Conservation (phyloP, 148 eudicot species). For the Fagopyrum homotropicum region DNA sequence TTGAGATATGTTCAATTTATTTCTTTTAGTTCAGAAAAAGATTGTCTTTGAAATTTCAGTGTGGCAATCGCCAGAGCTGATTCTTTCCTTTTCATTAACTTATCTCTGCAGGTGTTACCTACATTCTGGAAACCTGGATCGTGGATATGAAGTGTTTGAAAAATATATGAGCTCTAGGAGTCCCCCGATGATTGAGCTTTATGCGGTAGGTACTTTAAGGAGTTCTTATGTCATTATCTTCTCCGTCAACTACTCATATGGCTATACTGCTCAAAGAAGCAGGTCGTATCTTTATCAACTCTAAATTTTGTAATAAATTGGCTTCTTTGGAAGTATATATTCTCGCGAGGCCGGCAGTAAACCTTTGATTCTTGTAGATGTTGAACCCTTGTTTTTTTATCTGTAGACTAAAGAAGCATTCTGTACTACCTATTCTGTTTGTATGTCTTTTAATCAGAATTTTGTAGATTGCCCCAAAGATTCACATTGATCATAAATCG, state of each 20-base stretch:
- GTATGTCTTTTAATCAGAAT: background rate
- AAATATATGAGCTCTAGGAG: constrained; percentile 54
- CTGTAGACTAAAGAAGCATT: background rate
- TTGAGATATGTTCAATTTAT: background rate
- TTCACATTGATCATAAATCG: background rate
- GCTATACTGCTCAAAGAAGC: background rate
- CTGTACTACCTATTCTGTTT: background rate
- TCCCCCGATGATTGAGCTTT: constrained; percentile 44
- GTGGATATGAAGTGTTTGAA: constrained; percentile 50
- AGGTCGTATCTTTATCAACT: background rate
- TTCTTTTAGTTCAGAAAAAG: background rate
- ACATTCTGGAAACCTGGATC: constrained; percentile 59
- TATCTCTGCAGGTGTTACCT: constrained; percentile 65
- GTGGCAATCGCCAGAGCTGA: background rate
- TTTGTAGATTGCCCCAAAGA: background rate
- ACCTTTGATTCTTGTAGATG: background rate
- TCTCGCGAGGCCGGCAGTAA: background rate
- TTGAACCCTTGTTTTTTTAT: background rate
- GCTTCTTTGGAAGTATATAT: background rate
- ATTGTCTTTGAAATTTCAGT: background rate
- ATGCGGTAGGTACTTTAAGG: constrained; percentile 37
- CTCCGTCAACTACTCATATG: background rate
- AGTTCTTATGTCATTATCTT: background rate
- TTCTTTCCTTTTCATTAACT: constrained; percentile 6
- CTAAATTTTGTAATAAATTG: background rate